Evolutionary conservation across 257 asterid species (phyloP), one percentile per base, ranked within the genome.

Genomic region (Penstemon barbatus): DNA sequence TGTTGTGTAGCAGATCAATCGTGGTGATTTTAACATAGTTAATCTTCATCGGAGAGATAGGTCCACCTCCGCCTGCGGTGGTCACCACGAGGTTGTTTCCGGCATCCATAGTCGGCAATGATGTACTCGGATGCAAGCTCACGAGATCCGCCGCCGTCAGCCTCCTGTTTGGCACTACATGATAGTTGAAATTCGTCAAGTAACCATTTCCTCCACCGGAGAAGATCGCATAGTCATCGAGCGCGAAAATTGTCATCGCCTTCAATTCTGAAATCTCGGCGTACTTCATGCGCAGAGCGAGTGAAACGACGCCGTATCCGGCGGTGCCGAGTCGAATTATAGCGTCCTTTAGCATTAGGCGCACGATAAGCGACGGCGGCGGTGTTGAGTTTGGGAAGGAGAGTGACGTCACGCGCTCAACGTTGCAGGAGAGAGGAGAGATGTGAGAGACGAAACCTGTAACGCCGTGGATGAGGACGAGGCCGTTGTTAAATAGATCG

Each of bases 381-480:
- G 33, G 33, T 25, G 2, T 25, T 25, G 33, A 25, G 33, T 25
- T 25, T 25, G 89, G 81, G 54, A 86, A 81, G 0, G 89, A 72
- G 15, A 82, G 76, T 4, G 93, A 82, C 74, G 78, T 84, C 85
- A 81, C 73, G 15, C 78, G 78, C 79, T 86, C 93, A 44, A 88
- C 83, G 65, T 83, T 80, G 79, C 96, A 88, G 5, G 96, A 88
- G 40, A 84, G 77, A 57, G 91, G 89, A 15, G 96, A 88, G 61
- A 88, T 82, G 48, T 88, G 91, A 0, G 96, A 57, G 57, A 86
- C 80, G 59, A 81, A 86, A 41, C 96, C 91, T 66, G 81, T 83
- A 39, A 88, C 62, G 2, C 93, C 96, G 60, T 88, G 96, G 71
- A 88, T 68, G 11, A 84, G 63, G 15, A 88, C 72, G 65, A 84